phyloP scores from a whole-genome alignment of 768 basidiomycete genomes.

The Pisolithus albus region DNA sequence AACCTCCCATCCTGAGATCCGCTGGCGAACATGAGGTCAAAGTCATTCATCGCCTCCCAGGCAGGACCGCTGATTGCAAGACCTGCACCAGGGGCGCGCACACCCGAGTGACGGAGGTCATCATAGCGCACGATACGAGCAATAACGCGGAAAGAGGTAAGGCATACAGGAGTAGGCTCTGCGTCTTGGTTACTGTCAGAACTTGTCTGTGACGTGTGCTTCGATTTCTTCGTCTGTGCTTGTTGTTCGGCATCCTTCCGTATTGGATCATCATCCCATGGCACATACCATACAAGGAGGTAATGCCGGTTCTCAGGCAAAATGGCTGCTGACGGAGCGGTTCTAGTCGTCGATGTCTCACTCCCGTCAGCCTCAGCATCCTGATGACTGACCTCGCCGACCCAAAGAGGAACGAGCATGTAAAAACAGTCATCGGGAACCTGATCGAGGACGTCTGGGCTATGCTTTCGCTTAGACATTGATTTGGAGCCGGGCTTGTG shows the following conservation, averaged over 20 bases:
- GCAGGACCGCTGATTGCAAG: constrained; percentile 61
- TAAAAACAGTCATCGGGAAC: constrained; percentile 66
- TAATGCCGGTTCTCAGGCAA: constrained; percentile 52
- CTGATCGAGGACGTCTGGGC: constrained; percentile 45
- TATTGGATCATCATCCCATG: constrained; percentile 30
- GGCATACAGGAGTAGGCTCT: constrained; percentile 44
- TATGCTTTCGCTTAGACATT: constrained; percentile 13
- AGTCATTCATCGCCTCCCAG: constrained; percentile 37
- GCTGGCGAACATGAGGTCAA: constrained; percentile 17
- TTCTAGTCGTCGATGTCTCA: constrained; percentile 16
- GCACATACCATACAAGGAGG: constrained; percentile 76
- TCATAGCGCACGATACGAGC: constrained; percentile 68
- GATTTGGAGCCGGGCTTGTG: constrained; percentile 23
- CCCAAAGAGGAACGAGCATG: constrained; percentile 85
- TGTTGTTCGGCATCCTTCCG: constrained; percentile 17
- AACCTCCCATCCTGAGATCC: constrained; percentile 30
- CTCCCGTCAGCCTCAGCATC: constrained; percentile 15
- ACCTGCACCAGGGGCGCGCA: constrained; percentile 68
- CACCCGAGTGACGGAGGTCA: constrained; percentile 66
- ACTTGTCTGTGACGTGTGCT: constrained; percentile 22
- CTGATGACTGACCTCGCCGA: constrained; percentile 58
- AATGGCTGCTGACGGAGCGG: constrained; percentile 33
- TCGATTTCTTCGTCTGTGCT: constrained; percentile 24
- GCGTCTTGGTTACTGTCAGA: constrained; percentile 17
- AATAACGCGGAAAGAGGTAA: constrained; percentile 63